phyloP scores from a whole-genome alignment of 2,329 filamentous ascomycete species.

The Akanthomyces uredinophilus region DNA sequence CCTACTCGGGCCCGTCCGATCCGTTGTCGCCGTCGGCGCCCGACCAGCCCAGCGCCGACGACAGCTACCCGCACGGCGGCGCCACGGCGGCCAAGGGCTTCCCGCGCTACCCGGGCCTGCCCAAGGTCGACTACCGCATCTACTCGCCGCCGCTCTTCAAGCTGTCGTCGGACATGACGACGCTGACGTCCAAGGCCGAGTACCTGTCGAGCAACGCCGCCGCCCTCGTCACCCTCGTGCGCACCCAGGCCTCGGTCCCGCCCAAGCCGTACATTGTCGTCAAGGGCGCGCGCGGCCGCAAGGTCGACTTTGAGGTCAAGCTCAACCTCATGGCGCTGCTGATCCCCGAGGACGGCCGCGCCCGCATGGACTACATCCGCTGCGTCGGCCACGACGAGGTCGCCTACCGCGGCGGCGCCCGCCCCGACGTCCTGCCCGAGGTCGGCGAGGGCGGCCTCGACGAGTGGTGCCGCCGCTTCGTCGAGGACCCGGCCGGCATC shows the following conservation, averaged over 20 bases:
- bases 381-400: conserved; percentile 45
- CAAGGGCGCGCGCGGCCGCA: conserved; percentile 38
- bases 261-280: conserved; percentile 51
- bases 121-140: conserved; percentile 45
- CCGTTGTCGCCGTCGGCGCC: conserved; percentile 15
- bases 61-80: conserved; percentile 17
- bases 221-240: conserved; percentile 42
- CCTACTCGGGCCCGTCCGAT: conserved; percentile 31
- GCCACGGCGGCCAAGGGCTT: conserved; percentile 18
- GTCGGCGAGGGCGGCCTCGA: conserved; percentile 40
- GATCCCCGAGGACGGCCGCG: conserved; percentile 39
- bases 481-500: conserved; percentile 39
- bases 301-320: conserved; percentile 48
- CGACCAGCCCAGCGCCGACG: conserved; percentile 16
- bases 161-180: conserved; percentile 43
- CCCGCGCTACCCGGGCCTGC: conserved; percentile 42
- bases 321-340: conserved; percentile 51
- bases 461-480: conserved; percentile 44
- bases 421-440: conserved; percentile 39
- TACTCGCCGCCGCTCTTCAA: conserved; percentile 49
- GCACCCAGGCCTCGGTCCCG: conserved; percentile 45
- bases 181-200: conserved; percentile 42
- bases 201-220: conserved; percentile 42
- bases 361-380: conserved; percentile 49
- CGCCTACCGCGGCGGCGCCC: conserved; percentile 43